Conservation (phyloP, 2,329 filamentous ascomycete species). For the Daldinia sp. region DNA sequence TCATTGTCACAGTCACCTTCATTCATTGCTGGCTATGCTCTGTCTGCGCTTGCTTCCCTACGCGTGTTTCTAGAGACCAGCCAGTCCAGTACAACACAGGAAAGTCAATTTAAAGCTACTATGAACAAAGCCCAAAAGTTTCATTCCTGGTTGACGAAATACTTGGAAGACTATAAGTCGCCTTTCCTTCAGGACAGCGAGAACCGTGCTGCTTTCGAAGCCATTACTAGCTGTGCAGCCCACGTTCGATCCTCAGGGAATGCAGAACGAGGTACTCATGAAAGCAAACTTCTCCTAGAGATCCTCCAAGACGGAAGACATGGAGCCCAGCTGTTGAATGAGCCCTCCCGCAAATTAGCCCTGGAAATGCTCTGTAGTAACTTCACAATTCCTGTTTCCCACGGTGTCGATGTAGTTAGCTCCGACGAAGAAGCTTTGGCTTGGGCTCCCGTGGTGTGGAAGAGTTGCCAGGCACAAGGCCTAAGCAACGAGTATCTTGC, state of each 20-base stretch:
- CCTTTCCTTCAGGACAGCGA: slow-evolving; percentile 57
- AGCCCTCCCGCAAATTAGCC: slow-evolving; percentile 73
- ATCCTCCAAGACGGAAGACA: slow-evolving; percentile 77
- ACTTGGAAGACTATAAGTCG: slow-evolving; percentile 70
- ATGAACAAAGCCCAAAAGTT: slow-evolving; percentile 79
- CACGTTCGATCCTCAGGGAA: slow-evolving; percentile 74
- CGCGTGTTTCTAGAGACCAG: slow-evolving; percentile 77
- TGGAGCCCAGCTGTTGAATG: slow-evolving; percentile 70
- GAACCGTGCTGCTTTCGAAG: slow-evolving; percentile 66
- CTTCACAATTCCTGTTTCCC: slow-evolving; percentile 69
- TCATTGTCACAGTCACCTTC: slow-evolving; percentile 73
- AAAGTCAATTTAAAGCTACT: slow-evolving; percentile 80
- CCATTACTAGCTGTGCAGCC: slow-evolving; percentile 74
- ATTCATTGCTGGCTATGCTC: slow-evolving; percentile 81
- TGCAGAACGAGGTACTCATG: slow-evolving; percentile 72
- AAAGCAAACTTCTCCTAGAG: slow-evolving; percentile 80
- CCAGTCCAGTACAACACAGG: slow-evolving; percentile 83
- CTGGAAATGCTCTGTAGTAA: slow-evolving; percentile 76
- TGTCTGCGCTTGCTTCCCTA: slow-evolving; percentile 82
- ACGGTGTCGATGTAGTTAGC: slow-evolving; percentile 72
- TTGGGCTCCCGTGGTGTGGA: slow-evolving; percentile 75
- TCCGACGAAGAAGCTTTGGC: slow-evolving; percentile 69
- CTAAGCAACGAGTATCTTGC: slow-evolving; percentile 75
- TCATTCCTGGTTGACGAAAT: slow-evolving; percentile 78
- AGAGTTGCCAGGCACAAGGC: slow-evolving; percentile 72